Conservation (phyloP, 345 rosid species). For the Hirschfeldia incana region DNA sequence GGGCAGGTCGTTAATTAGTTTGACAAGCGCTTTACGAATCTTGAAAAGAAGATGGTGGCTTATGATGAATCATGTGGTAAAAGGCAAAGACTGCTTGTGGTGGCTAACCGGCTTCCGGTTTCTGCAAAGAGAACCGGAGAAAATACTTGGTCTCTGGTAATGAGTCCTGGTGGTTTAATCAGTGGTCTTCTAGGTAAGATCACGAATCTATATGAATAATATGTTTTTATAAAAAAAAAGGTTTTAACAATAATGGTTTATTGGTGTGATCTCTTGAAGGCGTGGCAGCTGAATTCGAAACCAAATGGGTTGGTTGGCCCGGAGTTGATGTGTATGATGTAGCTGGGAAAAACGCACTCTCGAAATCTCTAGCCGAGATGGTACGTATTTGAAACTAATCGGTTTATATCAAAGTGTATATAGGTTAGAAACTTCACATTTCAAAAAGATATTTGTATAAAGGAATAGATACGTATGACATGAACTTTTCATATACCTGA, state of each 20-base stretch:
- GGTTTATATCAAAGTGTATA: neutral
- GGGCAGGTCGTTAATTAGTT: slow-evolving; percentile 1
- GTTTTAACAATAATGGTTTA: neutral
- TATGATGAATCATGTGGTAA: slow-evolving; percentile 3
- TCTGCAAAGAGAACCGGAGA: slow-evolving; percentile 83
- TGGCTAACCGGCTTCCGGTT: slow-evolving; percentile 89
- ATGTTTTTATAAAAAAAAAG: neutral
- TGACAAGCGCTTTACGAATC: neutral
- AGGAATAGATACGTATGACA: neutral
- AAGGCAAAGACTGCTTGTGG: slow-evolving; percentile 63
- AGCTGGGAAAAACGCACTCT: slow-evolving; percentile 67
- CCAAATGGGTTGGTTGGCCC: slow-evolving; percentile 98
- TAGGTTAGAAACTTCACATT: neutral
- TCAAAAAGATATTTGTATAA: neutral
- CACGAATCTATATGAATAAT: neutral
- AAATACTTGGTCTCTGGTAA: slow-evolving; percentile 78
- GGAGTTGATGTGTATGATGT: slow-evolving; percentile 88
- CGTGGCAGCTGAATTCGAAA: slow-evolving; percentile 73
- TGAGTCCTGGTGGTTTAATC: slow-evolving; percentile 90
- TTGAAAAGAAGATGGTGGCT: slow-evolving; percentile 14
- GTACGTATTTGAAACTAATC: slow-evolving; percentile 35
- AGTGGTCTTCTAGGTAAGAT: slow-evolving; percentile 78
- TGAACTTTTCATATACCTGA: neutral
- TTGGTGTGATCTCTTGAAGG: slow-evolving; percentile 45
- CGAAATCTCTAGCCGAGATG: slow-evolving; percentile 82